A percentile compares a stretch with the other conserved stretches of the same genome.
These are phyloP conservation scores for Corymbia maculata DNA, from an alignment of 345 rosid genomes.

Conservation along the genomic window DNA sequence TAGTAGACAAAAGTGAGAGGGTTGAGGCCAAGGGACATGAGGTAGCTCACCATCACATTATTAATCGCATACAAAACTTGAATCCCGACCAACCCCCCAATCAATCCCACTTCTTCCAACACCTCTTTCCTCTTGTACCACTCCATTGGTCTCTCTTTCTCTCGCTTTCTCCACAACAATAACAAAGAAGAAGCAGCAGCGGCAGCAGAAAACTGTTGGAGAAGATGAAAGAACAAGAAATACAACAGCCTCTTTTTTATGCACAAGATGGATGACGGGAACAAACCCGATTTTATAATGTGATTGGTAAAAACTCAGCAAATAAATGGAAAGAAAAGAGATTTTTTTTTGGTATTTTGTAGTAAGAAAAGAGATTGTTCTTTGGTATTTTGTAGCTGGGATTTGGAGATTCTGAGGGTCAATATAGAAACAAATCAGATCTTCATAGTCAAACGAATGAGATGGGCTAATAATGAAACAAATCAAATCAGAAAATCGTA, in stretches of 20 bases:
- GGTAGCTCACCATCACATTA: slow-evolving; percentile 52
- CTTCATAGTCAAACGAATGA: too few relatives aligned
- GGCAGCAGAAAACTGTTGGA: background rate
- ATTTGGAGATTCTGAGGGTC: background rate
- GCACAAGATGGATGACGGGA: background rate
- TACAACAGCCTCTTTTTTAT: background rate
- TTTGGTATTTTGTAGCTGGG: background rate
- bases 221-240: background rate
- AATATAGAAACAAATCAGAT: background rate
- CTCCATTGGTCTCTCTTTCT: background rate
- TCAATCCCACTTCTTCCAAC: slow-evolving; percentile 43
- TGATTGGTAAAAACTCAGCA: background rate
- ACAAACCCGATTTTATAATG: too few relatives aligned
- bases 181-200: background rate
- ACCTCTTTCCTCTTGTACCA: background rate
- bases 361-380: background rate
- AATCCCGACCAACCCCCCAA: slow-evolving; percentile 53
- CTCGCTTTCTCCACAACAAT: background rate
- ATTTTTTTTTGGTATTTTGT: background rate
- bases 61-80: slow-evolving; percentile 66
- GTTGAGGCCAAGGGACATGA: slow-evolving; percentile 70
- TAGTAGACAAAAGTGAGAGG: slow-evolving; percentile 60
- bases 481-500: too few relatives aligned
- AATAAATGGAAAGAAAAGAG: background rate
- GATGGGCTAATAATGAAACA: too few relatives aligned